Base-by-base conservation (phyloP, 345 rosid species). In the Cardamine resedifolia region DNA sequence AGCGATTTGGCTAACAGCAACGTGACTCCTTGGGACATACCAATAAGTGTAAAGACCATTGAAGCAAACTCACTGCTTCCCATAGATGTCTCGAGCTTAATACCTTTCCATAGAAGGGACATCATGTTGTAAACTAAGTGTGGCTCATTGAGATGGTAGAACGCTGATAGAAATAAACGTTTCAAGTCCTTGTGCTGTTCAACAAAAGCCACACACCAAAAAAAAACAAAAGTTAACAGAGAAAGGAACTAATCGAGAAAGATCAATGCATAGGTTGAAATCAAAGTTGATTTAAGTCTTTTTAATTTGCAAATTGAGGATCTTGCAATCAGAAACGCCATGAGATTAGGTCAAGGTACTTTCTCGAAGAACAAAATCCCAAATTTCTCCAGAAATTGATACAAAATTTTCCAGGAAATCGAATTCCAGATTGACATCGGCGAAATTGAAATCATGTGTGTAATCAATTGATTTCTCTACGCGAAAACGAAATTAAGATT, bases 61-160 rank as follows among this genome's bases (percentile, higher is more conserved):
- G 90, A 84, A 28, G 92, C 90, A 77, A 95, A 95, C 71, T 90
- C 89, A 10, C 82, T 50, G 73, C 97, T 95, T 75, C 98, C 99
- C 97, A 91, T 84, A 3, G 90, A 80, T 10, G 87, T 83, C 82
- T 95, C 99, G 72, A 95, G 79, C 62, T 82, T 94, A 41, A 85
- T 71, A 49, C 99, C 99, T 83, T 95, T 95, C 99, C 99, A 95
- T 47, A 95, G 77, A 38, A 95, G 88, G 0, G 99, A 91, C 72
- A 83, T 83, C 99, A 95, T 91, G 81, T 95, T 95, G 86, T 85
- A 95, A 26, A 86, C 81, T 38, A 95, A 75, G 82, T 95, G 99
- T 39, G 96, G 77, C 61, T 95, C 99, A 20, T 86, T 84, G 4
- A 83, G 70, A 75, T 95, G 99, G 83, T 91, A 95, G 65, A 95